Base-by-base conservation (phyloP, 2,329 filamentous ascomycete genomes). In the Aspergillus niger region DNA sequence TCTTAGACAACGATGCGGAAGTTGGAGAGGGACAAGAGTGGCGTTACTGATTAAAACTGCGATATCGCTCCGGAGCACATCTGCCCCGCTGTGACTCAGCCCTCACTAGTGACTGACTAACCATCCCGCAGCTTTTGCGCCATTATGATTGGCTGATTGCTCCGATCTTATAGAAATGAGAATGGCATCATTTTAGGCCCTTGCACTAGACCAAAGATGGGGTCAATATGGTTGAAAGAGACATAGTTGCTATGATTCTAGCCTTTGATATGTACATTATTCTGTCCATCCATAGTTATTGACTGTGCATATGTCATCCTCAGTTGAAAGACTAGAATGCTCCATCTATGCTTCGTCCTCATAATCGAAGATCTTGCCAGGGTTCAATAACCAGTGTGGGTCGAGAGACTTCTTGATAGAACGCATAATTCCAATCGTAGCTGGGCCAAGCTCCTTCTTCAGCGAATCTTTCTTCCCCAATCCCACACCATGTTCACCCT, bases 341-440 rank as follows among this genome's bases (percentile, higher is more conserved):
- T 11, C 5, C 22, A 39, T 26, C 60, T 43, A 65, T 54, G 58
- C 52, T 54, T 69, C 54, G 44, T 65, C 60, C 55, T 72, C 60
- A 41, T 86, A 79, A 66, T 96, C 90, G 76, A 96, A 92, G 64
- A 97, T 94, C 80, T 96, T 96, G 1, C 92, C 92, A 0, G 92
- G 92, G 67, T 97, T 97, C 85, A 97, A 86, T 59, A 97, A 86
- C 91, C 92, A 96, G 53, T 88, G 77, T 1, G 92, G 92, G 79
- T 97, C 92, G 50, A 97, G 79, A 8, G 91, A 86, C n/a, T 80
- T 76, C 78, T 97, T 97, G 74, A 97, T 87, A 63, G 85, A 87
- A 70, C 86, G 89, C 92, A 97, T 97, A 22, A 96, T 89, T 17
- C 85, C 88, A 61, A 97, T 82, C 0, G 92, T 96, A 59, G 91